Conservation (phyloP, 2,329 filamentous ascomycete species). For the Botrytis porri region DNA sequence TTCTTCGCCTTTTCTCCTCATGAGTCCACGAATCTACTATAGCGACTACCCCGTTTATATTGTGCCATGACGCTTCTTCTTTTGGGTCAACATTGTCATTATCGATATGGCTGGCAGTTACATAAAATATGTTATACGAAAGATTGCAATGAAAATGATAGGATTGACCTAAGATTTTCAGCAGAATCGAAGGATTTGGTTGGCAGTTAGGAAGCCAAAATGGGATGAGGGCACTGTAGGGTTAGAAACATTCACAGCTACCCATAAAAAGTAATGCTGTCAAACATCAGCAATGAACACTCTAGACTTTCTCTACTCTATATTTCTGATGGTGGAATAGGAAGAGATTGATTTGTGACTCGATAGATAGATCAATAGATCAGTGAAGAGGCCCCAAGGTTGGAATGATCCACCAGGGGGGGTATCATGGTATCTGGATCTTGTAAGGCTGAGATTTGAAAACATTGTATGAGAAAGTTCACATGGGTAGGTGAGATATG, state of each 20-base stretch:
- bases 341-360: background rate
- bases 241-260: conserved; percentile 16
- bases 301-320: background rate
- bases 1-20: conserved; percentile 35
- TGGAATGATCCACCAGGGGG: background rate
- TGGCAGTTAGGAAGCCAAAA: conserved; percentile 7
- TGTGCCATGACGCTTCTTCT: conserved; percentile 27
- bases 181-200: background rate
- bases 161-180: conserved; percentile 8
- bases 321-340: background rate
- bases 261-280: conserved; percentile 12
- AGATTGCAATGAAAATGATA: conserved; percentile 23
- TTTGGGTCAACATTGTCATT: conserved; percentile 24
- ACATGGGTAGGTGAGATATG: background rate
- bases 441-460: background rate
- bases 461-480: background rate
- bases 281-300: conserved; percentile 4
- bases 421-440: background rate
- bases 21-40: conserved; percentile 41
- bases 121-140: conserved; percentile 23
- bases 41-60: conserved; percentile 40
- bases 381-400: background rate
- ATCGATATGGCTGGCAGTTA: conserved; percentile 23
- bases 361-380: background rate
- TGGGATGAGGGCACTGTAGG: conserved; percentile 7